Base-by-base conservation (phyloP, 164 flowering plant species). In the Hamamelis virginiana region DNA sequence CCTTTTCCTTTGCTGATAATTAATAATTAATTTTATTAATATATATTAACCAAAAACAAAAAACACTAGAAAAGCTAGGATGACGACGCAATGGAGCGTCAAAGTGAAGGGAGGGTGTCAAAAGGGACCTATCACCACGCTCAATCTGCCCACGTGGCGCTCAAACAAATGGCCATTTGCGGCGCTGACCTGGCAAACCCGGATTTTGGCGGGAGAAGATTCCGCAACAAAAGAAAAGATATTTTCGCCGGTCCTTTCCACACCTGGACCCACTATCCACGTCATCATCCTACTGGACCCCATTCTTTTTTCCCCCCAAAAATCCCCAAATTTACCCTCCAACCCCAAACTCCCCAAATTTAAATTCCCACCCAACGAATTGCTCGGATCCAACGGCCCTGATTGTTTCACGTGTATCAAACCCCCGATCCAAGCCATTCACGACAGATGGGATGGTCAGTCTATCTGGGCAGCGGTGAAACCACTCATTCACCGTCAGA, bases 381-480 rank as follows among this genome's bases (percentile, higher is more conserved):
- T 19, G 13, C 14, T 22, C 0, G 3, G 6, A 22, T 55, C 51
- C 55, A n/a, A 64, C 50, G 52, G 15, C 25, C 18, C 16, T 28
- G 0, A 11, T 25, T 9, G 5, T 14, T 61, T 68, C 81, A 72
- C 78, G 75, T 72, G 78, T 59, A 13, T 22, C 6, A 0, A 22
- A n/a, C 33, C 5, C 19, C 52, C 18, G 13, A 78, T 72, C 77
- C 3, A 13, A 8, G 13, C 75, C 80, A 38, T 76, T 43, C 56
- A 25, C 65, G 76, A 65, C 82, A 76, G 80, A 46, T 62, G 21
- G 80, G 68, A 44, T 71, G 76, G 80, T 68, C 74, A 69, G 60
- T 1, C 0, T 8, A 15, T n/a, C 74, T n/a, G 82, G 82, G 73
- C 69, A 76, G 51, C 48, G 3, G 13, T 38, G 25, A 44, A 62